Evolutionary conservation across 179 eudicot genomes (phyloP), one percentile per base, ranked within the genome.

Genomic region (Spergularia azorica): DNA sequence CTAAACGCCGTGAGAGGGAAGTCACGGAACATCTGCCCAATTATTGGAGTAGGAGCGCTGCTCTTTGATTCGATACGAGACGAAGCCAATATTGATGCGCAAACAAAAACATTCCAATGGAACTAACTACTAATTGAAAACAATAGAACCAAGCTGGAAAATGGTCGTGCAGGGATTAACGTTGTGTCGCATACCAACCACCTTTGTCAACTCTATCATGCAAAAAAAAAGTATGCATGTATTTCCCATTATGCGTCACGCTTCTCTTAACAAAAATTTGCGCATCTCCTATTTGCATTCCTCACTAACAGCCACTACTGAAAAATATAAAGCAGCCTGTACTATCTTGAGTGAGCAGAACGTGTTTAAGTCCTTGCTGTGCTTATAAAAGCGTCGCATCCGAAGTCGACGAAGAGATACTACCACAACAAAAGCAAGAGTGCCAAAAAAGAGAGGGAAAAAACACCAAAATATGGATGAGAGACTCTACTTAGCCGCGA

Each of bases 121-220:
- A 26, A 26, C 32, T 26, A 26, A 26, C 32, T 39, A 54, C 46
- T 63, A 6, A 38, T 43, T 78, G 63, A 41, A 60, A 52, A 71
- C 38, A 21, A 78, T 54, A 14, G 32, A 67, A 52, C 8, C 51
- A 71, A 65, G 38, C 20, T 58, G 71, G 59, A 18, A 14, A 13
- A n/a, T 54, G 58, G 75, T 54, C 83, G 83, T 75, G 83, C 83
- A 64, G 60, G 78, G 79, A 75, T 80, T 73, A 80, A 70, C 79
- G 63, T 55, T 17, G 38, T 10, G 71, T 75, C 68, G 11, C 60
- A 16, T 64, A 76, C 70, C 71, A 70, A 70, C 76, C 66, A 54
- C 26, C 51, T 26, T 4, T 60, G 58, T 61, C 74, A 80, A 80
- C 79, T 63, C 50, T 21, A 38, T 74, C 72, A 80, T 76, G 75